Evolutionary conservation across 2,329 filamentous ascomycete species (phyloP).

Genomic region (Ceratocystis huliohia): DNA sequence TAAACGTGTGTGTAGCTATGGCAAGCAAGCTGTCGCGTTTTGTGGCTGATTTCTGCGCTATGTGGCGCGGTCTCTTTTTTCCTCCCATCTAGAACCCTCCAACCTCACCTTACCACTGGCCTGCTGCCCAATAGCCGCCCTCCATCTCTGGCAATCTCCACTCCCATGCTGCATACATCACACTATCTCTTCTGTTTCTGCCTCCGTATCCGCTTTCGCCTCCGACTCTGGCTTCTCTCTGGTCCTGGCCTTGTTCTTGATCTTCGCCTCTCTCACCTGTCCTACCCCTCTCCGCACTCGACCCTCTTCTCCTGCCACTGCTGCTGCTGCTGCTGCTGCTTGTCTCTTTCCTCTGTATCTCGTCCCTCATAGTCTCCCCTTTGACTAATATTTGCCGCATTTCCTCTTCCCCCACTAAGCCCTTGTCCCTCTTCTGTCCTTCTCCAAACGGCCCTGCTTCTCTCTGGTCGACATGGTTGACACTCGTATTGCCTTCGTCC

Average conservation of each 20-base stretch:
- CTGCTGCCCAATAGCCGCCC: not conserved
- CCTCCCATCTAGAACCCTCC: not conserved
- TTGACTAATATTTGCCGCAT: constrained; percentile 1
- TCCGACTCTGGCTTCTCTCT: not conserved
- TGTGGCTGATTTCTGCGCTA: not conserved
- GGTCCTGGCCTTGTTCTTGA: not conserved
- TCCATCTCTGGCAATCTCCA: not conserved
- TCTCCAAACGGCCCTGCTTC: not conserved
- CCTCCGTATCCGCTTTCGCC: not conserved
- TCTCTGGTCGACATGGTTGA: not conserved
- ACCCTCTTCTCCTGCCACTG: not conserved
- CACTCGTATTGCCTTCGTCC: not conserved
- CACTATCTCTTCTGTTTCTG: not conserved
- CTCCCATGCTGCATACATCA: not conserved
- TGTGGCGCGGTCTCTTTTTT: not conserved
- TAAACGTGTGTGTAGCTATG: no score
- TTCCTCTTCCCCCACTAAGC: not conserved
- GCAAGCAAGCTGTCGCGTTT: not conserved
- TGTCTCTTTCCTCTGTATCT: not conserved
- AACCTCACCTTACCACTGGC: not conserved
- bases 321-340: not conserved
- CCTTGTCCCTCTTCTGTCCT: not conserved
- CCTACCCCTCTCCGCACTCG: not conserved
- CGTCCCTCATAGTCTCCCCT: not conserved
- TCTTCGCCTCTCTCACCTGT: not conserved